Evolutionary conservation across 768 basidiomycete genomes (phyloP), one percentile per base, ranked within the genome.

Genomic region (Paxillus rubicundulus): DNA sequence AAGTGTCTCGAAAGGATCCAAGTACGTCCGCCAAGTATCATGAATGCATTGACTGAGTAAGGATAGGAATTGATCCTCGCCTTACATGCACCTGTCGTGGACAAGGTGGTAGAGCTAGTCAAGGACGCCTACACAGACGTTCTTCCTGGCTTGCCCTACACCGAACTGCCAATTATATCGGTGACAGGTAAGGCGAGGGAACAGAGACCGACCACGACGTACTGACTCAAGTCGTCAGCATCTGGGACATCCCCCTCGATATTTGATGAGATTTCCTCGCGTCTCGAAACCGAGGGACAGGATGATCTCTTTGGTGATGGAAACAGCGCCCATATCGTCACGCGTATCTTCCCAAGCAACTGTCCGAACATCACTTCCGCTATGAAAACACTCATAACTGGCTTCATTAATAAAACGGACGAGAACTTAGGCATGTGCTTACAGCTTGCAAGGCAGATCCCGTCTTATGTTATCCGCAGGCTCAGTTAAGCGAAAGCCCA

Each of bases 131-230:
- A 84, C 56, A 58, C 62, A 0, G 67, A 76, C 45, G 57, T 70
- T 10, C 67, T 86, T 0, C 78, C 79, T 8, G 80, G 81, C 3
- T 64, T 85, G n/a, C 84, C 85, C 0, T 78, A 77, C 44, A 56
- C 73, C 5, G 86, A 89, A 6, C 55, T 88, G 6, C 84, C 86
- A 3, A 77, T 82, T 5, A 72, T 86, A 45, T 72, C 77, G 0
- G 71, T 88, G 28, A 75, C 77, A 46, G 78, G 85, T 85, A 57
- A 34, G 78, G 24, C 24, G 6, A 24, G 6, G 2, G 24, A 24
- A 24, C 6, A 24, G 24, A 24, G 24, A 24, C 24, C 24, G 24
- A 24, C 24, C 24, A 24, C 24, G 24, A 24, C 24, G 24, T 24
- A 6, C 24, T 24, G 24, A 24, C 24, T 24, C 24, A 24, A 24